Conservation (phyloP, 148 eudicot genomes). For the Spergularia marina region DNA sequence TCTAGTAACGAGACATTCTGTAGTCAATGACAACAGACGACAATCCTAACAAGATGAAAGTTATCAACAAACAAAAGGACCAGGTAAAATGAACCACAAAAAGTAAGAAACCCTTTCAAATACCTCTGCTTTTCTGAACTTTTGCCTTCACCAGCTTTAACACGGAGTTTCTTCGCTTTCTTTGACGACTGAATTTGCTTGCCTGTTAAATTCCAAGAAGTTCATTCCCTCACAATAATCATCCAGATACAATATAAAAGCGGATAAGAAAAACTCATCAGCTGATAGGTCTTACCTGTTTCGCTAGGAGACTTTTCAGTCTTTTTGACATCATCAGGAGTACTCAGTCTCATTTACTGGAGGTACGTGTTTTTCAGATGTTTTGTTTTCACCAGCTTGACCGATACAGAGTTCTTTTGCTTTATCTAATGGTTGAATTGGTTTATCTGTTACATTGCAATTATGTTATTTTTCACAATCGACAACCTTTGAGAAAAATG, state of each 20-base stretch:
- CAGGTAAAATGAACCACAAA: constrained; percentile 8
- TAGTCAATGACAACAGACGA: background rate
- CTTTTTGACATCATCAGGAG: constrained; percentile 23
- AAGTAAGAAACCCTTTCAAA: background rate
- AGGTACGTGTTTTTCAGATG: constrained; percentile 76
- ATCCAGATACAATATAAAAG: background rate
- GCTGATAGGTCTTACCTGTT: constrained; percentile 21
- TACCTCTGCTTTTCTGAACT: constrained; percentile 81
- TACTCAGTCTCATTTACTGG: constrained; percentile 13
- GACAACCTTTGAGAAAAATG: constrained; percentile 2
- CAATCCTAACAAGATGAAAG: background rate
- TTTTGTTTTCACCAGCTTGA: constrained; percentile 36
- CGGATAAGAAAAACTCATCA: background rate
- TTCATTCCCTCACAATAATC: background rate
- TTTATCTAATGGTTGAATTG: constrained; percentile 33
- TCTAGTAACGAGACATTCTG: background rate
- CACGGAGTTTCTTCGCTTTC: constrained; percentile 33
- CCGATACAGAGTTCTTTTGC: constrained; percentile 26
- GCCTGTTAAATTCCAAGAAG: constrained; percentile 21
- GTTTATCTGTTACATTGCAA: constrained; percentile 25
- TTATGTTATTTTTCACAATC: background rate
- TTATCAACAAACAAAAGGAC: background rate
- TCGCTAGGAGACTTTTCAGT: constrained; percentile 24
- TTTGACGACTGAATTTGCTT: constrained; percentile 29
- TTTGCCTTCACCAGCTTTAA: constrained; percentile 34